These are phyloP conservation scores for Lotmaria passim DNA, from an alignment of 208 protist genomes.

Conservation along the genomic window DNA sequence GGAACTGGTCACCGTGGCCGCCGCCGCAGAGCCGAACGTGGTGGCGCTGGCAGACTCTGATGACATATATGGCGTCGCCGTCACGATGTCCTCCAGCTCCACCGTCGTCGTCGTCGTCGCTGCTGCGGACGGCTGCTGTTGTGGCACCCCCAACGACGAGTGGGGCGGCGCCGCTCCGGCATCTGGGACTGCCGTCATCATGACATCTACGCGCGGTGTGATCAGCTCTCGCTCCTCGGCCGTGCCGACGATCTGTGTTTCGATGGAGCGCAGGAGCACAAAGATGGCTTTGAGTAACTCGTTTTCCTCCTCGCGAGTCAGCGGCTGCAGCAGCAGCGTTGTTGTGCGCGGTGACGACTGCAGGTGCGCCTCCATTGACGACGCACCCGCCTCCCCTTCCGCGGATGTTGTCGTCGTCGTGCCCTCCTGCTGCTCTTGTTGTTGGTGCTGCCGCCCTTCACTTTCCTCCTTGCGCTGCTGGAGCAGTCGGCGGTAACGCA, in stretches of 20 bases:
- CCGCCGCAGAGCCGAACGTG: neutral
- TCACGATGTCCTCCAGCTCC: conserved; percentile 13
- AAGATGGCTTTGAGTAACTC: conserved; percentile 47
- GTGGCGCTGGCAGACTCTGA: neutral
- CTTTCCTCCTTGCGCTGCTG: neutral
- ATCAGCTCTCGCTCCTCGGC: conserved; percentile 57
- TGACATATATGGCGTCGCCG: conserved; percentile 5
- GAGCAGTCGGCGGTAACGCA: conserved; percentile 17
- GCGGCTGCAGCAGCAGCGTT: conserved; percentile 3
- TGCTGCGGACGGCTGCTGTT: neutral
- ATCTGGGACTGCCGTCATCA: neutral
- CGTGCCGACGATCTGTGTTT: conserved; percentile 41
- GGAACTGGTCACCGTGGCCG: neutral
- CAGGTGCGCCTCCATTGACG: neutral
- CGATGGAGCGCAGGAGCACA: conserved; percentile 44
- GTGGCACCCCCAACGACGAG: neutral
- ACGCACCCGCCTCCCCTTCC: too few species aligned
- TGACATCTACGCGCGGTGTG: conserved; percentile 27
- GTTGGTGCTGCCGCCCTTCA: neutral
- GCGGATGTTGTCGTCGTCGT: neutral
- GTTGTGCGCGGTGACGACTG: neutral
- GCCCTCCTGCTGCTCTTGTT: neutral
- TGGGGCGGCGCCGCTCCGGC: neutral
- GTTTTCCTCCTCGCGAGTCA: conserved; percentile 31
- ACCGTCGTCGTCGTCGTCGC: neutral